These are phyloP conservation scores for Gossypium anomalum DNA, from an alignment of 345 rosid genomes.

Conservation along the genomic window DNA sequence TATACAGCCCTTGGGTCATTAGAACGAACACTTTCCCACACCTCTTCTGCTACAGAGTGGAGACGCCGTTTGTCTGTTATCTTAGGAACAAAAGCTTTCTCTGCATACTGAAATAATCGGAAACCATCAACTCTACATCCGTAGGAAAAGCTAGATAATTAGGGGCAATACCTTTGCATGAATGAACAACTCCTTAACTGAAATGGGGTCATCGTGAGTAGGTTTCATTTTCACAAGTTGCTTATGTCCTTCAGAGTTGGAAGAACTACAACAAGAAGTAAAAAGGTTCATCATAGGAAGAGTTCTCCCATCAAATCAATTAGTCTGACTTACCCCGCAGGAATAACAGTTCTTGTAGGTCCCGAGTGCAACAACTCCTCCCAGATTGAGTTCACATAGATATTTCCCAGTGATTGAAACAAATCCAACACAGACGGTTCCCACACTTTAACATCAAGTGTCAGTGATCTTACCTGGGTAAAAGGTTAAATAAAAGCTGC, in stretches of 20 bases:
- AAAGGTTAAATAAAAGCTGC: slow-evolving; percentile 11
- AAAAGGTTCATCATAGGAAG: slow-evolving; percentile 21
- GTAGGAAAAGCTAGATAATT: not conserved
- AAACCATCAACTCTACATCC: slow-evolving; percentile 8
- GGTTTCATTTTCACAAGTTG: slow-evolving; percentile 54
- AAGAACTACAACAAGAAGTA: slow-evolving; percentile 34
- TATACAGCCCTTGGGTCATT: slow-evolving; percentile 69
- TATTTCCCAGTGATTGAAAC: slow-evolving; percentile 72
- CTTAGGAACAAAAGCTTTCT: slow-evolving; percentile 50
- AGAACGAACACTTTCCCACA: slow-evolving; percentile 60
- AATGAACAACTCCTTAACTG: slow-evolving; percentile 71
- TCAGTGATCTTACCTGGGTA: slow-evolving; percentile 69
- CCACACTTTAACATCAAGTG: slow-evolving; percentile 81
- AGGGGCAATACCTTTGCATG: slow-evolving; percentile 57
- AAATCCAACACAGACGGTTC: slow-evolving; percentile 67
- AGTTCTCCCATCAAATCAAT: slow-evolving; percentile 14
- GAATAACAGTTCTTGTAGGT: slow-evolving; percentile 32
- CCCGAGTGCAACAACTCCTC: slow-evolving; percentile 56
- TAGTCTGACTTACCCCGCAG: slow-evolving; percentile 43
- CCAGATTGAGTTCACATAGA: slow-evolving; percentile 70
- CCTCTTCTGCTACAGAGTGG: slow-evolving; percentile 41
- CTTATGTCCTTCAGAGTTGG: slow-evolving; percentile 40
- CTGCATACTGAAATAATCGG: slow-evolving; percentile 49
- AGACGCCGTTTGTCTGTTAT: slow-evolving; percentile 39
- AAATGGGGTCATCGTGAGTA: slow-evolving; percentile 44